phyloP scores from a whole-genome alignment of 805 yeast species.

The Komagataella pseudopastoris region DNA sequence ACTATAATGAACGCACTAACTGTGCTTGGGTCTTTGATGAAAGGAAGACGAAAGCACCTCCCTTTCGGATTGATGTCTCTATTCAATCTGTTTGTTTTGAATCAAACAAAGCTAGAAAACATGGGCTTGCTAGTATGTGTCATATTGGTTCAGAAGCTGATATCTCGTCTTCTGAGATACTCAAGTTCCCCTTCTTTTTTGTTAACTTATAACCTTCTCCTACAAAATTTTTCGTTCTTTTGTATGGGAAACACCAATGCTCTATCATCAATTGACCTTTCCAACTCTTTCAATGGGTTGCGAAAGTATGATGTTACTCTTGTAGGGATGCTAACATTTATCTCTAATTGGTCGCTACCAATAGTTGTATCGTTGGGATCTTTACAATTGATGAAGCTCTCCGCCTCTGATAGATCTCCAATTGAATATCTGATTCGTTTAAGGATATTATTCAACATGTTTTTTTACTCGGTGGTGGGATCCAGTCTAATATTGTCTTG shows the following conservation, averaged over 20 bases:
- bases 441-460: constrained; percentile 22
- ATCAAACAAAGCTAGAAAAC: not conserved
- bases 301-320: constrained; percentile 49
- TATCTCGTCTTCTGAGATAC: not conserved
- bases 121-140: not conserved
- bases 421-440: constrained; percentile 8
- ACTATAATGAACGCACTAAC: not conserved
- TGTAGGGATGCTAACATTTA: constrained; percentile 69
- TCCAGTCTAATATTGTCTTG: constrained; percentile 56
- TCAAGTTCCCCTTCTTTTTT: constrained; percentile 9
- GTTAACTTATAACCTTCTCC: constrained; percentile 23
- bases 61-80: not conserved
- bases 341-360: constrained; percentile 79
- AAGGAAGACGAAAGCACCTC: not conserved
- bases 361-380: constrained; percentile 62
- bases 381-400: constrained; percentile 15
- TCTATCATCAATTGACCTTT: constrained; percentile 77
- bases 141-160: not conserved
- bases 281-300: constrained; percentile 88
- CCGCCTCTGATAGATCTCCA: constrained; percentile 19
- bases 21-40: not conserved
- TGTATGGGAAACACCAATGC: constrained; percentile 88
- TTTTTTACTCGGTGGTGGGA: constrained; percentile 50
- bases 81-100: not conserved
- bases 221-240: constrained; percentile 73